A percentile compares a stretch with the other conserved stretches of the same genome.
Conservation (phyloP, 345 rosid genomes). For the Acer yangbiense region DNA sequence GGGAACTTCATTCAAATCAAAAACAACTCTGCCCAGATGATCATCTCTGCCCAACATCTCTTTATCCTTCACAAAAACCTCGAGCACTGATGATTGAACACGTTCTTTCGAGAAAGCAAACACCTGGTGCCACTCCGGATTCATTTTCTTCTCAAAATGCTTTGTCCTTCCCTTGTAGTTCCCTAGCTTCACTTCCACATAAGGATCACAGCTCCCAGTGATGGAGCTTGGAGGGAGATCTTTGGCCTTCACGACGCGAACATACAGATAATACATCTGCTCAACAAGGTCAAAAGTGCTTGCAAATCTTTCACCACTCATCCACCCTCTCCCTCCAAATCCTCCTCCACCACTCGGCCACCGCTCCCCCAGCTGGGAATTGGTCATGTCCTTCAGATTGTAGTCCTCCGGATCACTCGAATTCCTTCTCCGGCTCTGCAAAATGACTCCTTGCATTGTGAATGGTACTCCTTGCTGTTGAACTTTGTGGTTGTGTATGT, state of each 20-base stretch:
- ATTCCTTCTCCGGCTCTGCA: constrained; percentile 22
- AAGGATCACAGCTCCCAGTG: constrained; percentile 80
- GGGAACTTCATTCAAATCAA: constrained; percentile 83
- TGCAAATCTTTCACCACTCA: constrained; percentile 54
- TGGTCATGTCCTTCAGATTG: constrained; percentile 61
- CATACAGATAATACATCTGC: constrained; percentile 77
- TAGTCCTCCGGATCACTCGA: constrained; percentile 48
- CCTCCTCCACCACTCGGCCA: constrained; percentile 58
- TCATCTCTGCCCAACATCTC: constrained; percentile 83
- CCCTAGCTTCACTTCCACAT: constrained; percentile 87
- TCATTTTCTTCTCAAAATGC: constrained; percentile 70
- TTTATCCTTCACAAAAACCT: constrained; percentile 70
- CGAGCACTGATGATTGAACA: constrained; percentile 74
- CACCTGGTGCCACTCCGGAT: constrained; percentile 93
- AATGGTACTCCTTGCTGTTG: constrained; percentile 34
- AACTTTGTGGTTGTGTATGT: constrained; percentile 37
- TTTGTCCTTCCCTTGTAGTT: constrained; percentile 89
- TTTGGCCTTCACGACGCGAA: constrained; percentile 76
- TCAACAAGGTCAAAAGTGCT: constrained; percentile 82
- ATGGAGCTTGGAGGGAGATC: constrained; percentile 65
- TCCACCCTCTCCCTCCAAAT: constrained; percentile 65
- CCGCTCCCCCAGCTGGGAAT: constrained; percentile 64
- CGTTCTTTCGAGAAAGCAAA: constrained; percentile 84
- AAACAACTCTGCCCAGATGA: constrained; percentile 64
- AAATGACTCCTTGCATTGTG: constrained; percentile 41